These are phyloP conservation scores for Lyophyllum atratum DNA, from an alignment of 768 basidiomycete genomes.

Conservation along the genomic window DNA sequence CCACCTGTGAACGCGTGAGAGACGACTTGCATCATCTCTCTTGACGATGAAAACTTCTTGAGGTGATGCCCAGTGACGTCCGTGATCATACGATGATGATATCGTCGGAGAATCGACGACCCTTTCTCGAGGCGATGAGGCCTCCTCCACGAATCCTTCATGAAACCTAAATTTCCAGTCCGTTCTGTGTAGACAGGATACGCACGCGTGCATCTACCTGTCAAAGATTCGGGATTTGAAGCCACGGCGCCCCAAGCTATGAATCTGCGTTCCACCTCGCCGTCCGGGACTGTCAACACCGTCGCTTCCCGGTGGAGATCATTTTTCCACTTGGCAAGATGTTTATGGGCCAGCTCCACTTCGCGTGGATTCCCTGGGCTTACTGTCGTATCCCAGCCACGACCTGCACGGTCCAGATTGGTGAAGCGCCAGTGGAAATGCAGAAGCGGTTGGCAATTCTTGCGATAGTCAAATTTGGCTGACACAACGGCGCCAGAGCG, in stretches of 20 bases:
- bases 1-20: slow-evolving; percentile 3
- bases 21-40: neutral
- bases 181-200: slow-evolving; percentile 14
- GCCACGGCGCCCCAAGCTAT: slow-evolving; percentile 16
- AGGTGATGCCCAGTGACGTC: slow-evolving; percentile 18
- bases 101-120: slow-evolving; percentile 21
- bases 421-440: slow-evolving; percentile 2
- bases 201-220: slow-evolving; percentile 17
- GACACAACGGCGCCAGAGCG: slow-evolving; percentile 1
- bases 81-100: slow-evolving; percentile 22
- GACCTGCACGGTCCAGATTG: neutral
- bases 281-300: slow-evolving; percentile 11
- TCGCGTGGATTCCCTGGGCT: slow-evolving; percentile 8
- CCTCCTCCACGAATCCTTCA: slow-evolving; percentile 32
- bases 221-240: slow-evolving; percentile 12
- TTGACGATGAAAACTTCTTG: slow-evolving; percentile 13
- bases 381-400: slow-evolving; percentile 31
- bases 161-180: slow-evolving; percentile 12
- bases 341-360: neutral
- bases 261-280: neutral
- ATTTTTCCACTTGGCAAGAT: slow-evolving; percentile 3
- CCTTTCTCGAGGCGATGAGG: slow-evolving; percentile 14
- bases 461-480: neutral
- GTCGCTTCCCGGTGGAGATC: neutral
- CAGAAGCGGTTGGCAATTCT: neutral